Percentiles rank a stretch among this genome's conserved stretches.
These are phyloP conservation scores for Spatholobus suberectus DNA, from an alignment of 306 rosid genomes.

Conservation along the genomic window DNA sequence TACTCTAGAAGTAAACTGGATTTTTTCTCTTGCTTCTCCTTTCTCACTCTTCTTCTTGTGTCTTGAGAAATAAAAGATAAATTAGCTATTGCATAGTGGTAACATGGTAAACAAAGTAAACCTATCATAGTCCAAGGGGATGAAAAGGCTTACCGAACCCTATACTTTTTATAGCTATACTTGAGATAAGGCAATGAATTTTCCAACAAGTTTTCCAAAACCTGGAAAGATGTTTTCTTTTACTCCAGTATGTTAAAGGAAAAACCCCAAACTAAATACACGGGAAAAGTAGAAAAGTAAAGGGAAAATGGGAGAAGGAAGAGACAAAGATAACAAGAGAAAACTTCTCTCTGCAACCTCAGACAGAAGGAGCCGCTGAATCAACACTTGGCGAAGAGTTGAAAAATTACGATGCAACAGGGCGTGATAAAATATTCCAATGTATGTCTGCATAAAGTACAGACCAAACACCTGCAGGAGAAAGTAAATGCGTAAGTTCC, in stretches of 20 bases:
- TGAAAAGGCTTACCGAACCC: constrained; percentile 71
- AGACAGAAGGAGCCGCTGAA: constrained; percentile 92
- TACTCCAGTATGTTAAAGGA: constrained; percentile 30
- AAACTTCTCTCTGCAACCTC: constrained; percentile 59
- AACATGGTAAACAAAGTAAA: constrained; percentile 28
- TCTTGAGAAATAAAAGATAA: constrained; percentile 50
- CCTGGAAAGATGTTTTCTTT: constrained; percentile 56
- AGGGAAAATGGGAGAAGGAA: background rate
- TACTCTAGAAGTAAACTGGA: constrained; percentile 83
- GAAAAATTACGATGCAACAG: constrained; percentile 84
- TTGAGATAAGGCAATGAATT: constrained; percentile 85
- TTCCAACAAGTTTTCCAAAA: constrained; percentile 88
- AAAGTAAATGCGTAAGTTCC: constrained; percentile 35
- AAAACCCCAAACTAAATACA: constrained; percentile 16
- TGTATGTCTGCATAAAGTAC: constrained; percentile 96
- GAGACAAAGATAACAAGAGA: constrained; percentile 9
- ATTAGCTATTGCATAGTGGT: constrained; percentile 40
- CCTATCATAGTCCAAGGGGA: background rate
- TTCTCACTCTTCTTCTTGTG: constrained; percentile 69
- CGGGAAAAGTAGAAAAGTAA: constrained; percentile 15
- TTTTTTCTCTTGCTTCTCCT: constrained; percentile 60
- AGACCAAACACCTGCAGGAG: constrained; percentile 91
- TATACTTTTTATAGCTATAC: constrained; percentile 82
- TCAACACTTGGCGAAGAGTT: constrained; percentile 88
- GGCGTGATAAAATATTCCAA: constrained; percentile 97